Evolutionary conservation across 1,139 yeast genomes (phyloP).

Genomic region (Protomyces macrosporus): DNA sequence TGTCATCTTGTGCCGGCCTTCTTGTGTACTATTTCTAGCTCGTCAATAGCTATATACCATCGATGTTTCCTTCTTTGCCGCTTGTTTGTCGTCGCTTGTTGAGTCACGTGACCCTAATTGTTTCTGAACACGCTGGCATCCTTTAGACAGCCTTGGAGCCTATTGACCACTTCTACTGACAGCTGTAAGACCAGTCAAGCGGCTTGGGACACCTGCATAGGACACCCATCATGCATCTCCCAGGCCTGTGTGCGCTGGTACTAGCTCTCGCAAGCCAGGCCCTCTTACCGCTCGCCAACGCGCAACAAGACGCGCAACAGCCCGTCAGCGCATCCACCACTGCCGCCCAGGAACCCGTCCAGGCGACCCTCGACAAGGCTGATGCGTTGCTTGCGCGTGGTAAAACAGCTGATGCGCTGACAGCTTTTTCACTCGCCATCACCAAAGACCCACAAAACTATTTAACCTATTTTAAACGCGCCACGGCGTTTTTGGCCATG

Average conservation of each 20-base stretch:
- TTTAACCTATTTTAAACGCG: constrained; percentile 41
- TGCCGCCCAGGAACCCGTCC: constrained; percentile 13
- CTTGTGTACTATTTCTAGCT: not conserved
- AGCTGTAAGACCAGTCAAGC: too few species aligned
- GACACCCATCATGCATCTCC: too few species aligned
- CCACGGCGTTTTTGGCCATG: constrained; percentile 40
- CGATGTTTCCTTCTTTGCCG: not conserved
- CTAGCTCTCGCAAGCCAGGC: too few species aligned
- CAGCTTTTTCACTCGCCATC: constrained; percentile 10
- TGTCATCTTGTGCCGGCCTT: not conserved
- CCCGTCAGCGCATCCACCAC: not conserved
- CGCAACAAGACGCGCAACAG: too few species aligned
- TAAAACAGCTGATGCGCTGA: constrained; percentile 5
- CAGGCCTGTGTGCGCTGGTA: too few species aligned
- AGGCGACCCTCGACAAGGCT: constrained; percentile 9
- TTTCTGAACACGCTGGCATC: not conserved
- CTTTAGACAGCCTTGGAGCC: too few species aligned
- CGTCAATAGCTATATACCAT: not conserved
- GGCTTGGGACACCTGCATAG: too few species aligned
- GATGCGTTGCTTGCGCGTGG: constrained; percentile 15
- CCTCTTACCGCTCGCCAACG: too few species aligned
- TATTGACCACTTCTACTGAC: too few species aligned
- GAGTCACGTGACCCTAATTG: too few species aligned
- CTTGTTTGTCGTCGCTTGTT: not conserved
- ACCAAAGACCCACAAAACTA: constrained; percentile 33